Conservation (phyloP, 495 filamentous ascomycete genomes). For the Aspergillus kassunensis region DNA sequence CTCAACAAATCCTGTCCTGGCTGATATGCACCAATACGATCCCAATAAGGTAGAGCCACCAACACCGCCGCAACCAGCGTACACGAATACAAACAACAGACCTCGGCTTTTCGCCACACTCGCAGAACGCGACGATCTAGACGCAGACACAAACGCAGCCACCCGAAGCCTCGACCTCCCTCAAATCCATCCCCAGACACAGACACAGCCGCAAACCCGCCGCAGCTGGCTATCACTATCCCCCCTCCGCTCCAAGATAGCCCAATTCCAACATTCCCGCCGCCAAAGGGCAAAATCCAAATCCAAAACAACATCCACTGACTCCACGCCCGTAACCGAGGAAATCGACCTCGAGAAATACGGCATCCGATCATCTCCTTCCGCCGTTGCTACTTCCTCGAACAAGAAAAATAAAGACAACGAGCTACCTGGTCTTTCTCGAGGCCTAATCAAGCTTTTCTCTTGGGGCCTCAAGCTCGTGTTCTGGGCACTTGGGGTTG, state of each 20-base stretch:
- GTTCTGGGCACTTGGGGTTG: conserved; percentile 30
- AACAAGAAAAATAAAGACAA: conserved; percentile 27
- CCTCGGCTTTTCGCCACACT: conserved; percentile 33
- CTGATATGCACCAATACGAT: conserved; percentile 31
- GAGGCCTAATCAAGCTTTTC: conserved; percentile 31
- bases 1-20: conserved; percentile 34
- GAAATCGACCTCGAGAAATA: conserved; percentile 48
- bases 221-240: no score
- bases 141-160: neutral
- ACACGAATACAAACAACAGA: neutral
- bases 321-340: conserved; percentile 15
- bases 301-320: conserved; percentile 8
- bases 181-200: neutral
- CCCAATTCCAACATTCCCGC: neutral
- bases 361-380: conserved; percentile 12
- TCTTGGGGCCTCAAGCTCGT: conserved; percentile 39
- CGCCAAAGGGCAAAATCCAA: conserved; percentile 17
- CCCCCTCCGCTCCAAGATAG: conserved; percentile 13
- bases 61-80: conserved; percentile 2
- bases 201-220: neutral
- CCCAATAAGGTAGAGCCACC: neutral
- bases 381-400: no score
- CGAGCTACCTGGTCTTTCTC: conserved; percentile 35
- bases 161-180: neutral
- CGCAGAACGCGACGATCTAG: conserved; percentile 39